Conservation (phyloP, 495 filamentous ascomycete genomes). For the Daldinia decipiens region DNA sequence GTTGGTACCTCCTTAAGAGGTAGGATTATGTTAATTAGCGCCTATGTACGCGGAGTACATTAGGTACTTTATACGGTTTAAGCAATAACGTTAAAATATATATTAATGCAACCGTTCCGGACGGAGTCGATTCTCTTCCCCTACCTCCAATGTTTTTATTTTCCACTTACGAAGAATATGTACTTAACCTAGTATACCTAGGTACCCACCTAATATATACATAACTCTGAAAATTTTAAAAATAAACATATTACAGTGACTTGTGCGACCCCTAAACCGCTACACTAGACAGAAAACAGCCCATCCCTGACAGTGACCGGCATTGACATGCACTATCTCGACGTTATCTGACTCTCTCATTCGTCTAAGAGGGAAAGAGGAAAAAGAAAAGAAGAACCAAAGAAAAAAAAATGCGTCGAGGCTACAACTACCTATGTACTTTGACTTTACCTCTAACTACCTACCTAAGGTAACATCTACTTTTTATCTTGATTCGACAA, state of each 20-base stretch:
- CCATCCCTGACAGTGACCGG: constrained; percentile 15
- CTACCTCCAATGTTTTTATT: constrained; percentile 9
- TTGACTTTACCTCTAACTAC: no score
- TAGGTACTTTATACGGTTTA: constrained; percentile 33
- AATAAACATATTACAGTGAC: constrained; percentile 24
- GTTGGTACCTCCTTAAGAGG: background rate
- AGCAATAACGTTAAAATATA: constrained; percentile 28
- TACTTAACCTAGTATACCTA: background rate
- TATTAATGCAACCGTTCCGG: constrained; percentile 19
- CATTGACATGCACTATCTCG: constrained; percentile 28
- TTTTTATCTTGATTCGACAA: constrained; percentile 10
- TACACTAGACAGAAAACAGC: constrained; percentile 22
- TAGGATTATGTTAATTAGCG: constrained; percentile 9
- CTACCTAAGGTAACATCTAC: no score
- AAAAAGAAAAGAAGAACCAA: constrained; percentile 7
- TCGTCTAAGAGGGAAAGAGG: constrained; percentile 9
- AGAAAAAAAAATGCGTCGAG: constrained; percentile 8
- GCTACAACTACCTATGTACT: background rate
- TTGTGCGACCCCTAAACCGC: constrained; percentile 37
- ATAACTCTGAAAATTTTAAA: background rate
- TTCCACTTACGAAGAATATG: constrained; percentile 6
- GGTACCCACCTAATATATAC: background rate
- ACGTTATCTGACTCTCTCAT: constrained; percentile 17
- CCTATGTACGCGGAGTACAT: constrained; percentile 19
- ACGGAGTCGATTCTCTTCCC: constrained; percentile 21